These are phyloP conservation scores for Xylaria polymorpha DNA, from an alignment of 2,329 filamentous ascomycete species.

Conservation along the genomic window DNA sequence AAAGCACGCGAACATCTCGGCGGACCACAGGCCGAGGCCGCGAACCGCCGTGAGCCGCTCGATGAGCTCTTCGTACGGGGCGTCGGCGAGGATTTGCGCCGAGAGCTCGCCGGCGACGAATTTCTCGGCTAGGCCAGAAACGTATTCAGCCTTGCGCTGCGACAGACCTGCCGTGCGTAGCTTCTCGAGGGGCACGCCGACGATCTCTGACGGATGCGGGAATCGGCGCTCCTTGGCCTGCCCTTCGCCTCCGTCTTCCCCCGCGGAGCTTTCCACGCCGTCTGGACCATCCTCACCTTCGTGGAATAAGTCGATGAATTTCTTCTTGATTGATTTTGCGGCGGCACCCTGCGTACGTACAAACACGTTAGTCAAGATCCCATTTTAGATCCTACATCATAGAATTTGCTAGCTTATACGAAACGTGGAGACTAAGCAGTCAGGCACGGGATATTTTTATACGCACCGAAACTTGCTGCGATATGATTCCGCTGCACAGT, in stretches of 20 bases:
- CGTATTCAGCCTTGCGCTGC: conserved; percentile 95
- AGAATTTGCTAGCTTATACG: neutral
- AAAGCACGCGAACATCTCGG: conserved; percentile 98
- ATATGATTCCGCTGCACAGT: conserved; percentile 88
- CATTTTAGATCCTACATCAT: neutral
- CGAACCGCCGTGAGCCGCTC: conserved; percentile 85
- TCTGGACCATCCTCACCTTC: conserved; percentile 39
- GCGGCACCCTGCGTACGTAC: conserved; percentile 71
- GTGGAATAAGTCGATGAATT: conserved; percentile 80
- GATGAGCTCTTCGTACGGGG: conserved; percentile 87
- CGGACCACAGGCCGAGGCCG: conserved; percentile 88
- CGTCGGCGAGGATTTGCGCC: conserved; percentile 78
- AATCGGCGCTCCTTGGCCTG: conserved; percentile 59
- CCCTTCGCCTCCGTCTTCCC: conserved; percentile 21
- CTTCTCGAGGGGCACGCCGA: conserved; percentile 68
- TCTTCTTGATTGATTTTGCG: conserved; percentile 86
- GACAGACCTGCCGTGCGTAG: conserved; percentile 90
- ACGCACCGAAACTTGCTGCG: conserved; percentile 85
- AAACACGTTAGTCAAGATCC: neutral
- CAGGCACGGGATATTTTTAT: neutral
- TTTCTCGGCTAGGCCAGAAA: conserved; percentile 84
- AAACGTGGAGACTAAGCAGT: neutral
- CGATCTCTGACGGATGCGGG: conserved; percentile 80
- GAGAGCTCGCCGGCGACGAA: conserved; percentile 81
- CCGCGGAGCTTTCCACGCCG: neutral